Percentiles rank a stretch among this genome's conserved stretches.
These are phyloP conservation scores for Rhododendron kiyosumense DNA, from an alignment of 148 eudicot species.

Conservation along the genomic window DNA sequence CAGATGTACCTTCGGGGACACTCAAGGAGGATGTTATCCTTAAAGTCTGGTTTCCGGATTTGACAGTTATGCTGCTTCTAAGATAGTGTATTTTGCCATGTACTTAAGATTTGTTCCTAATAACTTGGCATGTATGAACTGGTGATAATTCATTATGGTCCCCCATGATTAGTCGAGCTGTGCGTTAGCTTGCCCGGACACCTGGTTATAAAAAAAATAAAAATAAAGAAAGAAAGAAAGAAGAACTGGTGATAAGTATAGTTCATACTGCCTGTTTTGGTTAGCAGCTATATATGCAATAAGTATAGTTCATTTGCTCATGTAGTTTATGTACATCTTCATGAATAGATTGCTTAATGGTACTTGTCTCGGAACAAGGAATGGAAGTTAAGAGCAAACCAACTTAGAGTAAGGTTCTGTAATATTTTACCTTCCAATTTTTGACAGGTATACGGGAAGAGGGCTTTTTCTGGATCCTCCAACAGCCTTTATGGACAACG, in stretches of 20 bases:
- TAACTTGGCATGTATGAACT: background rate
- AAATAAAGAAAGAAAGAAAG: background rate
- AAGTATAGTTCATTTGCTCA: background rate
- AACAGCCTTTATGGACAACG: constrained; percentile 53
- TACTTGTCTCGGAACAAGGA: background rate
- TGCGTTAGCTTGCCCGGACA: background rate
- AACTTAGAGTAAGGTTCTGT: background rate
- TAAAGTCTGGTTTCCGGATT: background rate
- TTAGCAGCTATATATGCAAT: background rate
- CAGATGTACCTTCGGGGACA: background rate
- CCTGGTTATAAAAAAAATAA: background rate
- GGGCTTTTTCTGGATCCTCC: constrained; percentile 89
- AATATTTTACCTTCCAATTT: background rate
- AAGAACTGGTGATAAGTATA: background rate
- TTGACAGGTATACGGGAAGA: constrained; percentile 82
- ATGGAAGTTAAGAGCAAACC: constrained; percentile 3
- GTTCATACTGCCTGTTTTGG: background rate
- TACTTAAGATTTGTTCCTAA: background rate
- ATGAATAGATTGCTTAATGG: background rate
- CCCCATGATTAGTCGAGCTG: background rate
- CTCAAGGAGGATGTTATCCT: background rate
- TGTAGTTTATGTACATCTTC: background rate
- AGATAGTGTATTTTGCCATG: background rate
- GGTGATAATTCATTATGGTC: background rate
- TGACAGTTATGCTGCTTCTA: background rate